A percentile compares a stretch with the other conserved stretches of the same genome.
These are phyloP conservation scores for Perkinsus olseni DNA, from an alignment of 169 alveolate genomes.

Conservation along the genomic window DNA sequence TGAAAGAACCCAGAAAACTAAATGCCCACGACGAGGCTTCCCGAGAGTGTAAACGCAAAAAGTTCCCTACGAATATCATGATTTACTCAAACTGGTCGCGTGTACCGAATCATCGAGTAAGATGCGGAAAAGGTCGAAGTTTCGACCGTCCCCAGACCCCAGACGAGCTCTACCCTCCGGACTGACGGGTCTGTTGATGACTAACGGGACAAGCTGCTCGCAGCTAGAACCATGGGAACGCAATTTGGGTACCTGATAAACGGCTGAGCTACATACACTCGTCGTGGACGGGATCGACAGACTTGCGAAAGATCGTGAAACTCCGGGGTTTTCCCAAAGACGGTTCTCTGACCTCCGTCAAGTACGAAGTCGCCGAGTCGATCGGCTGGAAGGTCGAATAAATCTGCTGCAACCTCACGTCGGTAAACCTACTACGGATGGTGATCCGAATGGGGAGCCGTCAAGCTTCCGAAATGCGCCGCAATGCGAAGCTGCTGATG, in stretches of 20 bases:
- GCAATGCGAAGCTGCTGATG: neutral
- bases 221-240: neutral
- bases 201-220: neutral
- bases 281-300: neutral
- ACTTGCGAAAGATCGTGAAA: neutral
- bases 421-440: neutral
- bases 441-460: neutral
- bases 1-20: neutral
- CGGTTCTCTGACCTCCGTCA: neutral
- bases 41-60: neutral
- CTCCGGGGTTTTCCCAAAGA: neutral
- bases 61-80: too few relatives aligned
- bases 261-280: neutral
- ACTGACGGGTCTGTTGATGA: neutral
- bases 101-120: neutral
- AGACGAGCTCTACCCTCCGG: neutral
- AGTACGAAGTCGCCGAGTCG: neutral
- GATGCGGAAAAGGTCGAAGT: neutral
- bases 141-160: neutral
- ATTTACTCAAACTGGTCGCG: too few relatives aligned
- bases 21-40: neutral
- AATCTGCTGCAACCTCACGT: neutral
- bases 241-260: neutral
- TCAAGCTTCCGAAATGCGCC: neutral
- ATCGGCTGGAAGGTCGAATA: neutral